phyloP scores from a whole-genome alignment of 768 basidiomycete species.

The Lentinula sp. region DNA sequence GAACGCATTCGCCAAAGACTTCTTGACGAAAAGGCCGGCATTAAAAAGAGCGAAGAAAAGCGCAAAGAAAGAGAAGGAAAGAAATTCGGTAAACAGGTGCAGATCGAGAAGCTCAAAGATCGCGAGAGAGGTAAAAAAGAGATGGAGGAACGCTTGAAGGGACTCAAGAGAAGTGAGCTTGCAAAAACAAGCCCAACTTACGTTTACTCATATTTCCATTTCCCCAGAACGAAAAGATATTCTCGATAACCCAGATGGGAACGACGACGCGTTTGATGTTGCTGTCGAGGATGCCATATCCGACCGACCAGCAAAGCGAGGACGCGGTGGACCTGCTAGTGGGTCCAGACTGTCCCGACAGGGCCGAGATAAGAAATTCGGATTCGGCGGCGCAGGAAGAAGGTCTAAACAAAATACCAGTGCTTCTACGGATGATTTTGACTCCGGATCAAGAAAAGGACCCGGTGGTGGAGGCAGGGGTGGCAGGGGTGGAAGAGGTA shows the following conservation, averaged over 20 bases:
- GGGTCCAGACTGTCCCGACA: conserved; percentile 43
- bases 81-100: conserved; percentile 98
- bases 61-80: conserved; percentile 90
- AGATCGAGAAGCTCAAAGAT: conserved; percentile 90
- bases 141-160: conserved; percentile 80
- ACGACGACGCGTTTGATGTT: conserved; percentile 77
- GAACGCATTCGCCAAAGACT: conserved; percentile 88
- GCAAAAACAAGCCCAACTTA: not conserved
- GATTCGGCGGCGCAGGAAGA: conserved; percentile 66
- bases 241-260: conserved; percentile 56
- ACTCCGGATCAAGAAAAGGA: conserved; percentile 29
- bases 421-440: conserved; percentile 76
- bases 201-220: not conserved
- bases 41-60: conserved; percentile 90
- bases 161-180: conserved; percentile 82
- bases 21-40: conserved; percentile 80
- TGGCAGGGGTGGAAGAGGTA: conserved; percentile 21
- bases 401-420: conserved; percentile 78
- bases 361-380: conserved; percentile 74
- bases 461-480: conserved; percentile 20
- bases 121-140: conserved; percentile 87
- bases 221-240: conserved; percentile 77
- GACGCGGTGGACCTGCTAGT: conserved; percentile 27
- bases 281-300: conserved; percentile 86
- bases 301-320: conserved; percentile 47